phyloP scores from a whole-genome alignment of 116 monocot genomes.

The Cymodocea nodosa region DNA sequence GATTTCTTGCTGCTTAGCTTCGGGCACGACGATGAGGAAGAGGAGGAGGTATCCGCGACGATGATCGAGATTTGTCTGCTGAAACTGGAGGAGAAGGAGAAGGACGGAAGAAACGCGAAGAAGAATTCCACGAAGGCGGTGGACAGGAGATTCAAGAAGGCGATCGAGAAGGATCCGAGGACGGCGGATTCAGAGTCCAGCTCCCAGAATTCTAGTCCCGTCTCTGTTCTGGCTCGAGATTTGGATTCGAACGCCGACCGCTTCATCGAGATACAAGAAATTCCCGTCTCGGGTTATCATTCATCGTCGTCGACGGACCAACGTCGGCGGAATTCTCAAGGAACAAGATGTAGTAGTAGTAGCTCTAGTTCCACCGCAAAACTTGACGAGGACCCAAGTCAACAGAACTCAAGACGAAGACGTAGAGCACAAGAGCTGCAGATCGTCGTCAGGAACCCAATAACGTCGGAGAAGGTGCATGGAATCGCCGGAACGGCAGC shows the following conservation, averaged over 20 bases:
- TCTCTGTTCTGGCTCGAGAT: conserved; percentile 12
- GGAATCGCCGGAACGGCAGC: neutral
- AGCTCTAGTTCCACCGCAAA: neutral
- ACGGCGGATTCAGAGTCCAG: conserved; percentile 5
- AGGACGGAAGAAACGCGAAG: neutral
- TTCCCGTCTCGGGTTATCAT: neutral
- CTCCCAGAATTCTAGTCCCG: conserved; percentile 17
- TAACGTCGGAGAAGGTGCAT: neutral
- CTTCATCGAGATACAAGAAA: conserved; percentile 1
- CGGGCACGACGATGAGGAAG: conserved; percentile 7
- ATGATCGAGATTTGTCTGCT: neutral
- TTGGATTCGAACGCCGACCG: neutral
- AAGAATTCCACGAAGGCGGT: neutral
- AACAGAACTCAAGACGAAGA: conserved; percentile 2
- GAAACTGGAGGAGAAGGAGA: neutral
- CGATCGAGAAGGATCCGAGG: neutral
- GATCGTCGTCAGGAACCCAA: neutral
- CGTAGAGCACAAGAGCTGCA: neutral
- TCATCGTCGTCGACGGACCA: neutral
- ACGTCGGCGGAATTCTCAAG: neutral
- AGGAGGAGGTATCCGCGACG: conserved; percentile 1
- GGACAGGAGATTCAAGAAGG: neutral
- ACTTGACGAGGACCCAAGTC: neutral
- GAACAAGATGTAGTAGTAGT: neutral
- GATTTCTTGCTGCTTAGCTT: conserved; percentile 55